These are phyloP conservation scores for Coniochaeta ligniaria DNA, from an alignment of 2,329 filamentous ascomycete species.

Conservation along the genomic window DNA sequence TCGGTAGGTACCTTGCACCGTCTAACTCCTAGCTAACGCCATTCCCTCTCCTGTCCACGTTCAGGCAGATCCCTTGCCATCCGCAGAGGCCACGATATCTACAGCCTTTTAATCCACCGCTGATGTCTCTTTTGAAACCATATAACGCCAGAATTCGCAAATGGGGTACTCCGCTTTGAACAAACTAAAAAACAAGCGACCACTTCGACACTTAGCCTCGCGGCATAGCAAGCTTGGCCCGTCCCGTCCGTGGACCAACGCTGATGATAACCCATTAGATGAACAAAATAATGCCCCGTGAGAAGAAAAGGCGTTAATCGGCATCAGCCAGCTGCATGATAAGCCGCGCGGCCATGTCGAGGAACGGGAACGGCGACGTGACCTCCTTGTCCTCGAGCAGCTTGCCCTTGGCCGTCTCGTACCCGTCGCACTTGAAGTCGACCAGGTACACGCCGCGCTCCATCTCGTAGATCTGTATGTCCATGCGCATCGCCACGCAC, in stretches of 20 bases:
- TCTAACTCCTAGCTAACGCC: background rate
- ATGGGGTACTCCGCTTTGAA: background rate
- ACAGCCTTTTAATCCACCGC: background rate
- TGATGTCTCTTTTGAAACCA: background rate
- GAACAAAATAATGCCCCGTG: background rate
- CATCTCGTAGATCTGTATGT: constrained; percentile 94
- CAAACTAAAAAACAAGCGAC: background rate
- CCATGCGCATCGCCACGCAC: constrained; percentile 86
- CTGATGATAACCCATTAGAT: too few relatives aligned
- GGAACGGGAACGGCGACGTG: constrained; percentile 88
- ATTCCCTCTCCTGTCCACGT: background rate
- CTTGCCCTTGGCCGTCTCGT: constrained; percentile 72
- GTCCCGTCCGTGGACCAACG: background rate
- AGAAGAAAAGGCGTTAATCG: constrained; percentile 18
- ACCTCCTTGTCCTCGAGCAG: constrained; percentile 88
- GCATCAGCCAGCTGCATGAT: constrained; percentile 90
- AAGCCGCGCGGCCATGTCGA: constrained; percentile 85
- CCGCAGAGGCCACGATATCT: background rate
- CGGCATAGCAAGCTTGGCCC: background rate
- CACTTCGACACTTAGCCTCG: background rate
- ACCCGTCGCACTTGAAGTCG: constrained; percentile 97
- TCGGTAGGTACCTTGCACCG: background rate
- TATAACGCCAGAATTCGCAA: background rate
- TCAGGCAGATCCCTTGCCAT: background rate
- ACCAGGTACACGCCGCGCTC: constrained; percentile 90